Percentiles rank a stretch among this genome's conserved stretches.
These are phyloP conservation scores for Tremella yokohamensis DNA, from an alignment of 768 basidiomycete genomes.

Conservation along the genomic window DNA sequence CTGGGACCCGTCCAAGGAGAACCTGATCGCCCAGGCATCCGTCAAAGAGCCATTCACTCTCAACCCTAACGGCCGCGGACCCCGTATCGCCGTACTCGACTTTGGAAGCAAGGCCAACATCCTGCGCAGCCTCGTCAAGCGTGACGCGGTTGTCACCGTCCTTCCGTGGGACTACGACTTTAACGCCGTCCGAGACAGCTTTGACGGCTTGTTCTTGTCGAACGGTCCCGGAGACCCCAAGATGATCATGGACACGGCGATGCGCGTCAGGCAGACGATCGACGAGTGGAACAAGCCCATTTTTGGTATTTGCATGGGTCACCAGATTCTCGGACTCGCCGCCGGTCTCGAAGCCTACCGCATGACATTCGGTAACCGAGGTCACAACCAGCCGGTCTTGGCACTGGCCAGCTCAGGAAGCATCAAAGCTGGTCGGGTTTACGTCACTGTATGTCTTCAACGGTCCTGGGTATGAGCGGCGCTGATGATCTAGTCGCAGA, in stretches of 20 bases:
- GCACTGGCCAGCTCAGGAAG: conserved; percentile 89
- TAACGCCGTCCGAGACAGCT: conserved; percentile 81
- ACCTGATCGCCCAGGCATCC: conserved; percentile 89
- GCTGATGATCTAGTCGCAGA: conserved; percentile 54
- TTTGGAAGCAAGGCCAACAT: conserved; percentile 99
- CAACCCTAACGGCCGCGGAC: conserved; percentile 71
- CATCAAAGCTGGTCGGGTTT: conserved; percentile 91
- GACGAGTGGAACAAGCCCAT: conserved; percentile 87
- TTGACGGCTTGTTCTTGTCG: conserved; percentile 89
- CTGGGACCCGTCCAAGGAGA: conserved; percentile 88
- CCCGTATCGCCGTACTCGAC: conserved; percentile 92
- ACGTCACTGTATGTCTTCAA: conserved; percentile 62
- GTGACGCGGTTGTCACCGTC: conserved; percentile 88
- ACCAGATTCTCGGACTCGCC: conserved; percentile 96
- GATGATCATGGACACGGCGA: conserved; percentile 79
- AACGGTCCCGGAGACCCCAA: conserved; percentile 95
- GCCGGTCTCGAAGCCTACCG: conserved; percentile 94
- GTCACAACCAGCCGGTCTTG: conserved; percentile 97
- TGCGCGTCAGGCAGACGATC: conserved; percentile 75
- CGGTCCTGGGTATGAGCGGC: conserved; percentile 20
- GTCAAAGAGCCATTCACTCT: conserved; percentile 78
- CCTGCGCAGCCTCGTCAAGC: conserved; percentile 80
- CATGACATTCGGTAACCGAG: conserved; percentile 99
- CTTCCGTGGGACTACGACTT: conserved; percentile 98
- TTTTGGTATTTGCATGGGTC: conserved; percentile 99